phyloP scores from a whole-genome alignment of 257 asterid species.

The Sherardia arvensis region DNA sequence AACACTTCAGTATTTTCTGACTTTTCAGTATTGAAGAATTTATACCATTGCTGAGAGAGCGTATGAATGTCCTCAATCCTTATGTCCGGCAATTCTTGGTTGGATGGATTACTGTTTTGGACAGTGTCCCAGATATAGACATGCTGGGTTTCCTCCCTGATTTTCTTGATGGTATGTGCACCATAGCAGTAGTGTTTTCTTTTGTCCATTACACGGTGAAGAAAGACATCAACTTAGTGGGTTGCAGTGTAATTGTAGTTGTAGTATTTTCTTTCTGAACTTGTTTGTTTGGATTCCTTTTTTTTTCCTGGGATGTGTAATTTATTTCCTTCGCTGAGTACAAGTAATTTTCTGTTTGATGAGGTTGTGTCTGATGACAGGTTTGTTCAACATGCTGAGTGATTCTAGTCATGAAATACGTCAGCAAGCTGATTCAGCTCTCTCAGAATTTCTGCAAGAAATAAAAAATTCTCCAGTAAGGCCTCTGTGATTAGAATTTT shows the following conservation, averaged over 20 bases:
- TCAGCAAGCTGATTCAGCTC: conserved; percentile 99
- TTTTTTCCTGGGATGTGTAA: no score
- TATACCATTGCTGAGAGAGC: conserved; percentile 89
- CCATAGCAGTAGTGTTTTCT: neutral
- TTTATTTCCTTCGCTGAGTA: neutral
- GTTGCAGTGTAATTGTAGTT: neutral
- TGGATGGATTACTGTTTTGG: conserved; percentile 99
- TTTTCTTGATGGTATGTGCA: conserved; percentile 87
- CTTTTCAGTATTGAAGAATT: conserved; percentile 90
- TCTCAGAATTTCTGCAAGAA: conserved; percentile 98
- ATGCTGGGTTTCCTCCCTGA: conserved; percentile 99
- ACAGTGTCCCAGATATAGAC: conserved; percentile 98
- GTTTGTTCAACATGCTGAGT: conserved; percentile 95
- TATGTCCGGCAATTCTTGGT: conserved; percentile 97
- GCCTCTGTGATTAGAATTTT: conserved; percentile 10
- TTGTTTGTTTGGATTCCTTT: neutral
- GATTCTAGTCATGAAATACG: conserved; percentile 97
- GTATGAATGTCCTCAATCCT: conserved; percentile 96
- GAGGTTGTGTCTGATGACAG: conserved; percentile 35
- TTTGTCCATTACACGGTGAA: neutral
- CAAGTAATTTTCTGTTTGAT: neutral
- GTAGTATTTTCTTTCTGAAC: no score
- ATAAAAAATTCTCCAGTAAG: conserved; percentile 99
- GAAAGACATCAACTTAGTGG: neutral
- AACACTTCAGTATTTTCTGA: conserved; percentile 7